Percentiles rank a stretch among this genome's conserved stretches.
phyloP scores from a whole-genome alignment of 192 early-diverging fungal species.

The Glomus cerebriforme region DNA sequence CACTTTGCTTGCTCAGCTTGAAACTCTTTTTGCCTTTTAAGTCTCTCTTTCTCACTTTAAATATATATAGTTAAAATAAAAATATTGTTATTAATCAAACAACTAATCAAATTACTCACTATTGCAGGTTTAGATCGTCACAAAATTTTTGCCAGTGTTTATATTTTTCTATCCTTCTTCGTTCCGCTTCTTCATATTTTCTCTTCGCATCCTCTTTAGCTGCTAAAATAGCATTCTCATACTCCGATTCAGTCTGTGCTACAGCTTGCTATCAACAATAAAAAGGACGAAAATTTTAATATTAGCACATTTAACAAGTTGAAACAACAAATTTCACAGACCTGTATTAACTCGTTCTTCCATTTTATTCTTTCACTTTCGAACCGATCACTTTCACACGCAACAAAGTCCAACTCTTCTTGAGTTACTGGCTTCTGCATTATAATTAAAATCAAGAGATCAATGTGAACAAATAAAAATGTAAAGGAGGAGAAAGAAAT shows the following conservation, averaged over 20 bases:
- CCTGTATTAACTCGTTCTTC: not conserved
- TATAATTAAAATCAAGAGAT: not conserved
- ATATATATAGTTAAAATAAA: not conserved
- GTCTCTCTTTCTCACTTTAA: slow-evolving; percentile 4
- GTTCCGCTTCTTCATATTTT: not conserved
- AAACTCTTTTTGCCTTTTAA: not conserved
- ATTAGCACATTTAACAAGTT: not conserved
- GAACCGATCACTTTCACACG: not conserved
- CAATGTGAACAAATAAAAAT: not conserved
- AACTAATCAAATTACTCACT: not conserved
- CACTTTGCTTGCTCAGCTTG: not conserved
- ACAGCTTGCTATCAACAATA: not conserved
- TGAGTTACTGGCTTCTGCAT: not conserved
- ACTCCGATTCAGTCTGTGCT: not conserved
- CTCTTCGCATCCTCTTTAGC: not conserved
- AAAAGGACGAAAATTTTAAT: not conserved
- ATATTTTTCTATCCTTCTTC: not conserved
- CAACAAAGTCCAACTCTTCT: not conserved
- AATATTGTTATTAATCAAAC: not conserved
- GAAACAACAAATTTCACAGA: not conserved
- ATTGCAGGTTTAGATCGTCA: not conserved
- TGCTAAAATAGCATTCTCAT: not conserved
- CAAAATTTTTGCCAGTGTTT: not conserved
- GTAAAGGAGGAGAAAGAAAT: too few species aligned
- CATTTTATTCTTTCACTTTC: not conserved